Evolutionary conservation across 169 alveolate genomes (phyloP).

Genomic region (Theileria luwenshuni): DNA sequence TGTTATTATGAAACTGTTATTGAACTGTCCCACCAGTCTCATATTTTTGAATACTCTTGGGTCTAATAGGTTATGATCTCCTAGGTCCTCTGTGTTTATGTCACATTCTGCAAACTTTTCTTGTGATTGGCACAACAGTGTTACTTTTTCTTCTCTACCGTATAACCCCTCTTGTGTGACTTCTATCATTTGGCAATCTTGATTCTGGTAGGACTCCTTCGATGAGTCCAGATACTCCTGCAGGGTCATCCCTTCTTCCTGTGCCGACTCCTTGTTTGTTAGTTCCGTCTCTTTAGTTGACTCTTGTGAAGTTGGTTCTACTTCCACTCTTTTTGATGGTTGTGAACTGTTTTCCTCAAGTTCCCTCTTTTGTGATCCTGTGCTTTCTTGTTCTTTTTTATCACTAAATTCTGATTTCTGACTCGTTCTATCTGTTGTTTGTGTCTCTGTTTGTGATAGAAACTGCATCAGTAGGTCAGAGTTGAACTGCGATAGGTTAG

Average conservation of each 20-base stretch:
- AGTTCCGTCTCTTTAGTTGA: too few species aligned
- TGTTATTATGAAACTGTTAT: conserved; percentile 94
- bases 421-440: conserved; percentile 27
- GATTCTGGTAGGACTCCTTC: neutral
- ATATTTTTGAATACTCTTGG: conserved; percentile 84
- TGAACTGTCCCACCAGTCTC: conserved; percentile 90
- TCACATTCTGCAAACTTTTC: neutral
- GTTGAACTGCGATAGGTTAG: neutral
- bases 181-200: neutral
- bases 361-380: conserved; percentile 20
- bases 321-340: neutral
- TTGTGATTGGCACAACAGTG: neutral
- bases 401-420: neutral
- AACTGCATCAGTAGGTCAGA: conserved; percentile 4
- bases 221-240: too few species aligned
- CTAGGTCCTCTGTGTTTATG: neutral
- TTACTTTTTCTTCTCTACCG: neutral
- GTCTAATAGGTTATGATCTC: conserved; percentile 58
- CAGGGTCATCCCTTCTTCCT: too few species aligned
- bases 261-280: too few species aligned
- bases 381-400: neutral
- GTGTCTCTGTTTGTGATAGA: conserved; percentile 26
- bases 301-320: too few species aligned
- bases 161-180: neutral
- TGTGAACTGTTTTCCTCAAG: neutral